phyloP scores from a whole-genome alignment of 2,329 filamentous ascomycete genomes.

The Bimuria novae-zelandiae region DNA sequence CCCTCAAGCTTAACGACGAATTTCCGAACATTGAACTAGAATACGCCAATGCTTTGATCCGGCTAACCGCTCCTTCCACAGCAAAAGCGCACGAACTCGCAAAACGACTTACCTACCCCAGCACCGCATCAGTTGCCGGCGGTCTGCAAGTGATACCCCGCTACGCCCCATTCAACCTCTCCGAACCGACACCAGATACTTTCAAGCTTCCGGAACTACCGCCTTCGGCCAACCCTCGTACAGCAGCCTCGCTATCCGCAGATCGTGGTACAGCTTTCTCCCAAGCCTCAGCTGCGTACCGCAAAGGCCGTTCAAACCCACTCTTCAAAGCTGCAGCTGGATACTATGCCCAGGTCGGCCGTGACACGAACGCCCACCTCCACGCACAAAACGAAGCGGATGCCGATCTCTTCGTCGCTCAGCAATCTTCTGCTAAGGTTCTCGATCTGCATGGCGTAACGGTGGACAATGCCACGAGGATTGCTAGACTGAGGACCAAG shows the following conservation, averaged over 20 bases:
- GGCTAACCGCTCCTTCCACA: conserved; percentile 61
- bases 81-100: conserved; percentile 65
- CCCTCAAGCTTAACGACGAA: conserved; percentile 58
- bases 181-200: conserved; percentile 34
- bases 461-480: conserved; percentile 79
- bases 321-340: conserved; percentile 76
- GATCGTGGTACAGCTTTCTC: conserved; percentile 58
- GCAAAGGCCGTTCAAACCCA: conserved; percentile 68
- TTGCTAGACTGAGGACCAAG: conserved; percentile 69
- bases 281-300: conserved; percentile 63
- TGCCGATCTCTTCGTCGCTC: conserved; percentile 71
- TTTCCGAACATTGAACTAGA: conserved; percentile 58
- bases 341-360: conserved; percentile 74
- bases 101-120: conserved; percentile 54
- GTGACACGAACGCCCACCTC: conserved; percentile 64
- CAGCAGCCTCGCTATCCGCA: conserved; percentile 50
- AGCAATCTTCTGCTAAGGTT: conserved; percentile 68
- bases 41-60: conserved; percentile 59
- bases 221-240: conserved; percentile 42
- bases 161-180: conserved; percentile 50
- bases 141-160: conserved; percentile 55
- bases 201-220: conserved; percentile 32
- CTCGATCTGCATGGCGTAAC: conserved; percentile 85
- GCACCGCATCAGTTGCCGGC: conserved; percentile 32
- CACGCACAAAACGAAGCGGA: conserved; percentile 65